Evolutionary conservation across 768 basidiomycete species (phyloP).

Genomic region (Russula dissimulans): DNA sequence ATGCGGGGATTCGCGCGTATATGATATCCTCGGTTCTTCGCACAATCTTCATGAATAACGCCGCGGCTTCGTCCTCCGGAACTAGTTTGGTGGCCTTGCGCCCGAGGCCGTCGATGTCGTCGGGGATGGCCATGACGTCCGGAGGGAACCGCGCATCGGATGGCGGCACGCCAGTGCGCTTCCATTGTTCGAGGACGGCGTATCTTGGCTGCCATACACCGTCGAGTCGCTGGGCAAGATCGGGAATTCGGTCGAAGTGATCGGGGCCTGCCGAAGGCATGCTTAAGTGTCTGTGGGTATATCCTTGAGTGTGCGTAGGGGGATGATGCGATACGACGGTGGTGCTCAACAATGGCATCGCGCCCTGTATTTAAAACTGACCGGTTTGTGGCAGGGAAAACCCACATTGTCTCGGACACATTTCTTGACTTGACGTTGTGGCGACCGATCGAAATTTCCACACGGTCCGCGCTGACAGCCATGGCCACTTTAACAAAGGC

Average conservation of each 20-base stretch:
- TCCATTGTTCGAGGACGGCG: neutral
- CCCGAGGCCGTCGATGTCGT: neutral
- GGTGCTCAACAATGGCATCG: too few relatives aligned
- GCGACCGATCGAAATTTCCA: too few relatives aligned
- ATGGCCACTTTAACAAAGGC: too few relatives aligned
- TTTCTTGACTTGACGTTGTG: too few relatives aligned
- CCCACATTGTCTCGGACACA: too few relatives aligned
- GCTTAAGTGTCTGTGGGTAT: too few relatives aligned
- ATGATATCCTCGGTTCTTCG: neutral
- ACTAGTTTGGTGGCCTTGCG: neutral
- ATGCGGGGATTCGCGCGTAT: neutral
- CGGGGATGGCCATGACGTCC: neutral
- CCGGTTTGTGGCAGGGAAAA: too few relatives aligned
- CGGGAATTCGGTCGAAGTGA: neutral
- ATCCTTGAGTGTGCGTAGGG: too few relatives aligned
- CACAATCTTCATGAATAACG: neutral
- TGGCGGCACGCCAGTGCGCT: neutral
- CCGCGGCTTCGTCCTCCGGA: neutral
- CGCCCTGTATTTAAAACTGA: too few relatives aligned
- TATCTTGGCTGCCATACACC: neutral
- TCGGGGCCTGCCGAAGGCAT: too few relatives aligned
- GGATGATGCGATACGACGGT: too few relatives aligned
- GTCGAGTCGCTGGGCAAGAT: neutral
- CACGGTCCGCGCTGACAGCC: too few relatives aligned
- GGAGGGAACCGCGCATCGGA: neutral